Base-by-base conservation (phyloP, 2,329 filamentous ascomycete genomes). In the Aspergillus texensis region DNA sequence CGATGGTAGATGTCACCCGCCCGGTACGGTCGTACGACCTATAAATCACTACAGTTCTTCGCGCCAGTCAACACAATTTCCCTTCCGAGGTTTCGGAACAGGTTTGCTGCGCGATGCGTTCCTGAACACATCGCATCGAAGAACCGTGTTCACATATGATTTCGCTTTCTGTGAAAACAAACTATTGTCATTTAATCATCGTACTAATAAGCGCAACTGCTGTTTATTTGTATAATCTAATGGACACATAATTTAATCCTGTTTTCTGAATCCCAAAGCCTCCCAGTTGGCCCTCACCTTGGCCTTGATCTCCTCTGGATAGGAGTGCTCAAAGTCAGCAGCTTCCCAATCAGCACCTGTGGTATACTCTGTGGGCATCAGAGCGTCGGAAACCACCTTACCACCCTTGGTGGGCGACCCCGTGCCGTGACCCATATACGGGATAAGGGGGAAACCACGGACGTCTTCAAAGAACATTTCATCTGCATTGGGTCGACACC, bases 351-450 rank as follows among this genome's bases (percentile, higher is more conserved):
- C 67, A 34, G 66, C 69, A 0, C 76, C 79, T 0, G 68, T 72
- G 0, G 71, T 80, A 67, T 83, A 84, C 62, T 83, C 82, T 2
- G 63, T 63, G 0, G 79, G 76, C 60, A 84, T 67, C 52, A 84
- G 62, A 9, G 76, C 78, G 70, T 84, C 79, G 0, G 75, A 80
- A 28, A 84, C 79, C 2, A 83, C 75, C 69, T 84, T 85, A 0
- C 81, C 82, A 0, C 80, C 82, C 46, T 65, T 69, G 0, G 58
- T 62, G 0, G 71, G 70, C 0, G 71, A 64, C 0, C 72, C 75
- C 12, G 66, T 73, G 0, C 81, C 82, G 64, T 84, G 81, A 0
- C 71, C 70, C 78, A 82, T 83, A 62, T 83, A 85, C 1, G 82
- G 82, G 24, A 82, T 79, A 1, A 85, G 65, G 0, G 79, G 77